Base-by-base conservation (phyloP, 2,329 filamentous ascomycete genomes). In the Penicillium sclerotiorum region DNA sequence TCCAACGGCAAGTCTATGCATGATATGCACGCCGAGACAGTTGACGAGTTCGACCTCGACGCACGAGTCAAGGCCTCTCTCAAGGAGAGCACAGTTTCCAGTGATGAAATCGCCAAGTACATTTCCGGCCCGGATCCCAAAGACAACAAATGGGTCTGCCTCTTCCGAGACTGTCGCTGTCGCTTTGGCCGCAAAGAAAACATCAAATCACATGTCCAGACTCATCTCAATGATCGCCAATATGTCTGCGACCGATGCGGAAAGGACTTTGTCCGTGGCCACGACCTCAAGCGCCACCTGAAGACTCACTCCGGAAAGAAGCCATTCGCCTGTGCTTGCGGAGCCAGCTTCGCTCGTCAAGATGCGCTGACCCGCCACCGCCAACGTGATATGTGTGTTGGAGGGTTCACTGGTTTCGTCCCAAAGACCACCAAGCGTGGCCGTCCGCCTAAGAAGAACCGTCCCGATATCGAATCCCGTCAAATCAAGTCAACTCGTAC, bases 271-370 rank as follows among this genome's bases (percentile, higher is more conserved):
- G 94, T 97, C 35, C 87, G 94, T 30, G 92, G 96, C 63, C 94
- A 99, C 69, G 94, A 99, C 70, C 84, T 97, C 53, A 99, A 97
- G 78, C 86, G 94, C 53, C 94, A 99, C 68, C 88, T 92, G 60
- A 96, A 97, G 76, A 99, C 97, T 50, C 94, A 99, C 74, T 95
- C 90, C 1, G 92, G 92, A 42, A 87, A 95, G 73, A 96, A 96
- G 77, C 91, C 93, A 4, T 96, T 96, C 69, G 88, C 90, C 38
- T 99, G 94, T 73, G 86, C 90, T 56, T 99, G 94, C 68, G 91
- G 93, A 49, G 95, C 95, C 72, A 90, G 87, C 59, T 99, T 99
- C 69, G 93, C 93, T 27, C 85, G 94, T 49, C 93, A 97, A 65
- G 94, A 99, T 69, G 94, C 94, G 13, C 81, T 99, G 45, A 97